Percentiles rank a stretch among this genome's conserved stretches.
Evolutionary conservation across 495 filamentous ascomycete genomes (phyloP).

Genomic region (Penicillium malachiteum): DNA sequence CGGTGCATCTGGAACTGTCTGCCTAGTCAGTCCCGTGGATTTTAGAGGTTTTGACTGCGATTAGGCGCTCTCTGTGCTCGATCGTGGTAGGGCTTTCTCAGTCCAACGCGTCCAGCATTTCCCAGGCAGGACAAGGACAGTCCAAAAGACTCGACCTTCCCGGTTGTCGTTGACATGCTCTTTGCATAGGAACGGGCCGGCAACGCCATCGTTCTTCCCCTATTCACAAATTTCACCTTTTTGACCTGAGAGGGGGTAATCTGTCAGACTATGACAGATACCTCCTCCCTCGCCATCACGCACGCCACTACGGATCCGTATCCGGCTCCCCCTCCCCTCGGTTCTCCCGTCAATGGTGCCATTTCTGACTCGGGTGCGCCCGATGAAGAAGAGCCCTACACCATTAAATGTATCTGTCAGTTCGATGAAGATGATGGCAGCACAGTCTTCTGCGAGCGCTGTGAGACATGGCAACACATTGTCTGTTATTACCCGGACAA

Average conservation of each 20-base stretch:
- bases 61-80: not conserved
- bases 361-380: conserved; percentile 52
- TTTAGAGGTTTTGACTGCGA: not conserved
- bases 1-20: not conserved
- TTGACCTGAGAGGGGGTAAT: conserved; percentile 54
- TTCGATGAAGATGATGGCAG: conserved; percentile 93
- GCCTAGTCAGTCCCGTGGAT: not conserved
- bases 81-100: not conserved
- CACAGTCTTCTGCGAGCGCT: conserved; percentile 93
- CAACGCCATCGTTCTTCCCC: conserved; percentile 20
- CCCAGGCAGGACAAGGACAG: conserved; percentile 1
- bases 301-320: conserved; percentile 63
- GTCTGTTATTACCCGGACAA: conserved; percentile 85
- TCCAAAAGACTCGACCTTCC: not conserved
- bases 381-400: conserved; percentile 85
- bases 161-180: conserved; percentile 34
- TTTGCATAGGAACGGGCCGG: conserved; percentile 31
- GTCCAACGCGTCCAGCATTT: conserved; percentile 12
- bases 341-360: conserved; percentile 57
- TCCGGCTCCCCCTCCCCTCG: conserved; percentile 58
- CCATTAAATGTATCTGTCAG: conserved; percentile 96
- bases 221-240: conserved; percentile 18
- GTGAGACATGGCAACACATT: conserved; percentile 98
- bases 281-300: conserved; percentile 59
- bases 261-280: conserved; percentile 94